A percentile compares a stretch with the other conserved stretches of the same genome.
Evolutionary conservation across 805 yeast genomes (phyloP).

Genomic region (Gaillardinia entomophila): DNA sequence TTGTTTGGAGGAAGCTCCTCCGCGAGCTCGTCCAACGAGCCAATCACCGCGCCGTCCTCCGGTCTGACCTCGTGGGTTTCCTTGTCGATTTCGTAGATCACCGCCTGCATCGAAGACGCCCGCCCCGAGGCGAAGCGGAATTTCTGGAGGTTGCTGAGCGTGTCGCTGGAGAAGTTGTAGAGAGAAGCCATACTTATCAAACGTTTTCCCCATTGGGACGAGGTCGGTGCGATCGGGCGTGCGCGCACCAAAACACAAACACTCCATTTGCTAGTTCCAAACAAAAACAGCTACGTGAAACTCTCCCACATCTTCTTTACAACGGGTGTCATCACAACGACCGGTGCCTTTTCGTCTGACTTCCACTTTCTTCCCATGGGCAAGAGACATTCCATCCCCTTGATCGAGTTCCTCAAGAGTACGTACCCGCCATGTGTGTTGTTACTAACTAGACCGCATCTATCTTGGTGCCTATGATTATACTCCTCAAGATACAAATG

Average conservation of each 20-base stretch:
- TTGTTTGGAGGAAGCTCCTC: constrained; percentile 79
- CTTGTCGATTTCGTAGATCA: constrained; percentile 56
- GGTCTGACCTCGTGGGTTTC: constrained; percentile 44
- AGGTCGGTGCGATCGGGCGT: too few relatives aligned
- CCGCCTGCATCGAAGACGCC: constrained; percentile 53
- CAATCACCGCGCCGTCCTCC: constrained; percentile 44
- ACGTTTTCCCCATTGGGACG: too few relatives aligned
- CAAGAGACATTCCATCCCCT: constrained; percentile 18
- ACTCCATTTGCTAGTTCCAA: background rate
- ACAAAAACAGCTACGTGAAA: background rate
- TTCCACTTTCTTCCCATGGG: too few relatives aligned
- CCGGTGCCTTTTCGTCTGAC: background rate
- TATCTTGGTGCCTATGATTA: constrained; percentile 87
- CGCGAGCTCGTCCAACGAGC: constrained; percentile 52
- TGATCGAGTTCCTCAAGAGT: constrained; percentile 40
- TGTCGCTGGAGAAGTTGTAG: constrained; percentile 58
- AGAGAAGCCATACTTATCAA: too few relatives aligned
- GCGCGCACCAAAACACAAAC: background rate
- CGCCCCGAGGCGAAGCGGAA: constrained; percentile 72
- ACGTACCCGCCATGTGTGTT: constrained; percentile 9
- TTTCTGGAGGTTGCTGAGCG: constrained; percentile 55
- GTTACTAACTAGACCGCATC: constrained; percentile 44
- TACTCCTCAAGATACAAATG: constrained; percentile 70
- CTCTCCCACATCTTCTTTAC: background rate
- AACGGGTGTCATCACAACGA: background rate